These are phyloP conservation scores for Stylosanthes scabra DNA, from an alignment of 331 rosid genomes.

Conservation along the genomic window DNA sequence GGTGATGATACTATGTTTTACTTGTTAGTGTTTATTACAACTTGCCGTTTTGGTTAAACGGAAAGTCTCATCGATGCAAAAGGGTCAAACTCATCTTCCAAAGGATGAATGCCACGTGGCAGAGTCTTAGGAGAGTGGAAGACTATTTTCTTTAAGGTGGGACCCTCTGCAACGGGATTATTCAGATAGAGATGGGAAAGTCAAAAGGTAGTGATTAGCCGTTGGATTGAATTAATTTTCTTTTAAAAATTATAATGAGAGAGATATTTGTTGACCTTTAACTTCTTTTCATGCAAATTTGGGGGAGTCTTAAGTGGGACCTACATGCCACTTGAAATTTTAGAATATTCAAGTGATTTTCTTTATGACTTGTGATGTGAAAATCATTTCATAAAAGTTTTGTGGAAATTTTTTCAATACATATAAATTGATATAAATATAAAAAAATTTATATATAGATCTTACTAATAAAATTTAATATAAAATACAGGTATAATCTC, in stretches of 20 bases:
- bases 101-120: conserved; percentile 44
- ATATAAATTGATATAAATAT: too few species aligned
- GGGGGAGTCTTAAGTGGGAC: conserved; percentile 38
- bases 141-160: conserved; percentile 30
- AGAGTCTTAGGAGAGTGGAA: background rate
- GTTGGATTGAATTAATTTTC: conserved; percentile 51
- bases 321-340: conserved; percentile 52
- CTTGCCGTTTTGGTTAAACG: conserved; percentile 52
- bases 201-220: conserved; percentile 75
- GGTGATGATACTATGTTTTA: too few species aligned
- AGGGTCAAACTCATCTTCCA: conserved; percentile 55
- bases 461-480: too few species aligned
- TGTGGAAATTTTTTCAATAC: too few species aligned
- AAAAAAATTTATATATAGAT: too few species aligned
- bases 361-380: too few species aligned
- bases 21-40: too few species aligned
- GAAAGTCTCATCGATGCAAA: conserved; percentile 42
- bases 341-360: background rate
- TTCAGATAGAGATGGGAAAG: conserved; percentile 35
- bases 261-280: conserved; percentile 65
- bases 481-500: too few species aligned
- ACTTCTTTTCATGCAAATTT: conserved; percentile 62
- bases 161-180: conserved; percentile 27
- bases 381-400: too few species aligned
- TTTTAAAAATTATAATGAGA: background rate